Conservation (phyloP, 257 asterid species). For the Forsythia viridissima region DNA sequence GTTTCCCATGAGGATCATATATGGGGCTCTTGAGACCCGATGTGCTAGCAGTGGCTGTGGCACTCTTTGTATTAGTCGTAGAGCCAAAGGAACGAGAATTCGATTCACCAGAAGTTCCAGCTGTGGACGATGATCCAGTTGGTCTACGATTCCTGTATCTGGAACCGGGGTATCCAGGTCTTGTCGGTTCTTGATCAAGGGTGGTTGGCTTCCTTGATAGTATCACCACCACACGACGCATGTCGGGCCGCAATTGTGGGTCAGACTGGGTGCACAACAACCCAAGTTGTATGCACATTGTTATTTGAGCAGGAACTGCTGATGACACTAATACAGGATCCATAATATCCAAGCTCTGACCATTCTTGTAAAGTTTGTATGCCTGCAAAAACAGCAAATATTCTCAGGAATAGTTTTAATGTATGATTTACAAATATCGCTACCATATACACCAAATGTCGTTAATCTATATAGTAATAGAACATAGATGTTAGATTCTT, state of each 20-base stretch:
- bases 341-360: constrained; percentile 55
- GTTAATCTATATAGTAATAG: background rate
- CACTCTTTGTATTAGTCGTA: constrained; percentile 40
- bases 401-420: background rate
- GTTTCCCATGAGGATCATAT: constrained; percentile 55
- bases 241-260: constrained; percentile 68
- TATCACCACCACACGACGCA: constrained; percentile 71
- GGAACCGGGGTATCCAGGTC: constrained; percentile 76
- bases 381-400: constrained; percentile 46
- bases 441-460: background rate
- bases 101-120: constrained; percentile 54
- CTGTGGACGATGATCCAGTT: constrained; percentile 32
- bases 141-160: constrained; percentile 47
- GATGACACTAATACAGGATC: constrained; percentile 69
- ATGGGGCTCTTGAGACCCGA: constrained; percentile 30
- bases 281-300: constrained; percentile 58
- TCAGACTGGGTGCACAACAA: constrained; percentile 82
- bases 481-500: background rate
- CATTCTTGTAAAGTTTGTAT: constrained; percentile 77
- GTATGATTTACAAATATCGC: background rate
- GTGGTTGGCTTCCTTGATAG: constrained; percentile 65
- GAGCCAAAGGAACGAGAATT: constrained; percentile 47
- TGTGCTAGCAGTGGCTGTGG: constrained; percentile 41
- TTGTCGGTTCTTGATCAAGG: constrained; percentile 66
- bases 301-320: constrained; percentile 50